phyloP scores from a whole-genome alignment of 2,329 filamentous ascomycete species.

The Ceratocystis cacaofunesta region DNA sequence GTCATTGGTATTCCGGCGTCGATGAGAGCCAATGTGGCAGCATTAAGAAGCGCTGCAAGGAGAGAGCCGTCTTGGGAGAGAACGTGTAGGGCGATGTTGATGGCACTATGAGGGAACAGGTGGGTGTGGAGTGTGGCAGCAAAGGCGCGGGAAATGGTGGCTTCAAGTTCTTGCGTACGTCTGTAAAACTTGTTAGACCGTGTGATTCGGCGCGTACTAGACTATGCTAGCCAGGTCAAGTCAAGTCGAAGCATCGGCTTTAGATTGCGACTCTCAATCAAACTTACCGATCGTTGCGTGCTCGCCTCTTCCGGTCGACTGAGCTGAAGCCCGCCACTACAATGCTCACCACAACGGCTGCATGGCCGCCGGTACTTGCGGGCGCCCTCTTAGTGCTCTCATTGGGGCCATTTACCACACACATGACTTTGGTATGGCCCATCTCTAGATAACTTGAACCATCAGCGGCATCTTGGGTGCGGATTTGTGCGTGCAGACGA shows the following conservation, averaged over 20 bases:
- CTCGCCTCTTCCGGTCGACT: slow-evolving; percentile 66
- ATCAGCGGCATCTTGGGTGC: slow-evolving; percentile 81
- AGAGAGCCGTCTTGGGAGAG: slow-evolving; percentile 82
- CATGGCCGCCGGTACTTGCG: slow-evolving; percentile 22
- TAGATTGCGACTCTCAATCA: too few relatives aligned
- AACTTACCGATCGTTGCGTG: slow-evolving; percentile 60
- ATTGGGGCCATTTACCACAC: slow-evolving; percentile 71
- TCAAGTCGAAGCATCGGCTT: too few relatives aligned
- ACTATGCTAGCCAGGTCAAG: too few relatives aligned
- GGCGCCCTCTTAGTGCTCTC: slow-evolving; percentile 33
- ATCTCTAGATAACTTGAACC: slow-evolving; percentile 90
- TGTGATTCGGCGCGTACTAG: background rate
- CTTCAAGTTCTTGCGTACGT: slow-evolving; percentile 64
- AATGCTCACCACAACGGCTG: slow-evolving; percentile 65
- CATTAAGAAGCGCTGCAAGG: slow-evolving; percentile 80
- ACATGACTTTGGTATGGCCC: slow-evolving; percentile 95
- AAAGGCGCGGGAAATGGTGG: slow-evolving; percentile 65
- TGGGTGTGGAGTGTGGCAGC: slow-evolving; percentile 66
- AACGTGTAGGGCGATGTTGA: slow-evolving; percentile 71
- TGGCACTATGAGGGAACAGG: slow-evolving; percentile 76
- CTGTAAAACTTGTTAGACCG: slow-evolving; percentile 30
- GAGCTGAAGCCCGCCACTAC: slow-evolving; percentile 77
- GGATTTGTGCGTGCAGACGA: slow-evolving; percentile 73
- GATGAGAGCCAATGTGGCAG: slow-evolving; percentile 76
- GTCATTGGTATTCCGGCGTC: slow-evolving; percentile 94